Base-by-base conservation (phyloP, 2,329 filamentous ascomycete species). In the Fusarium fracticaudum region DNA sequence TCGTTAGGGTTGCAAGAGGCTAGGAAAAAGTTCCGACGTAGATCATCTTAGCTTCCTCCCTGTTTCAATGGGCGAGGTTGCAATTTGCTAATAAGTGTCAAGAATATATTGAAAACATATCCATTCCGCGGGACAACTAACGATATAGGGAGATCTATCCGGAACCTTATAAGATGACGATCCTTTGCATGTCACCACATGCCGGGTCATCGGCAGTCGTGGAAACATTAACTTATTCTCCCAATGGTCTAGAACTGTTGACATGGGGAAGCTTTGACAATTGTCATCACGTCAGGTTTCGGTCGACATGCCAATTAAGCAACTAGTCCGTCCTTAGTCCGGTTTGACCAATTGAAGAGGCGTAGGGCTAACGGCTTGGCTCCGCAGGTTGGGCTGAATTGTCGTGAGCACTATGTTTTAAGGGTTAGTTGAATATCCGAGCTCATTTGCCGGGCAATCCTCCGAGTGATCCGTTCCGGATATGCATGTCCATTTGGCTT, bases 21-120 rank as follows among this genome's bases (percentile, higher is more conserved):
- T 67, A 65, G 62, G 48, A 53, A 58, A 62, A 71, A 53, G 70
- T 41, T 67, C 60, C 63, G 70, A 67, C 54, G 65, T 13, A 70
- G 61, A 60, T 67, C 65, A 40, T 40, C 35, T 38, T 15, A 40
- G 26, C 13, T 17, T 29, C 33, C 51, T 55, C 57, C 47, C 53
- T 48, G 44, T 35, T 65, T 54, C 45, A 44, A 53, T 45, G 31
- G 51, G 35, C 26, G 31, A 38, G 40, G 47, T 69, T 37, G 26
- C 37, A 62, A 43, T 48, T 37, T 68, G 47, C 58, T 68, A 17
- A 40, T 33, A 33, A 50, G 12, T 38, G 43, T 59, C n/a, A 50
- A 50, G 43, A 35, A 59, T 59, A 51, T 59, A 59, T 59, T 38
- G 33, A 38, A 29, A 18, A 44, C 38, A 59, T 51, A 6, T 59